phyloP scores from a whole-genome alignment of 83 land plant species.

The Picea engelmannii region DNA sequence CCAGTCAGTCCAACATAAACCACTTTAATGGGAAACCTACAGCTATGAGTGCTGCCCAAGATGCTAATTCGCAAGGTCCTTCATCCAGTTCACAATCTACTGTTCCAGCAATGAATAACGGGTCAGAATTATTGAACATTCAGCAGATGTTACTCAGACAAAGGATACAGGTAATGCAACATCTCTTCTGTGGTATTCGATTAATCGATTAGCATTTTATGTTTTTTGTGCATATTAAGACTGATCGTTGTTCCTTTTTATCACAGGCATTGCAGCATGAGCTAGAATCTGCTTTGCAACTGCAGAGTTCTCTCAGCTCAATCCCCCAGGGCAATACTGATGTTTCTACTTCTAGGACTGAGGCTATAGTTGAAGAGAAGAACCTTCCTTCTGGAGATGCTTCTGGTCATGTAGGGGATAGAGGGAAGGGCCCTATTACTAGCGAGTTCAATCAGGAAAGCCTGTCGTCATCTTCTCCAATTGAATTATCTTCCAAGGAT shows the following conservation, averaged over 20 bases:
- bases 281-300: constrained; percentile 13
- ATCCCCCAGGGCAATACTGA: neutral
- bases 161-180: constrained; percentile 8
- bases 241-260: neutral
- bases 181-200: neutral
- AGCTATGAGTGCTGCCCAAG: constrained; percentile 2
- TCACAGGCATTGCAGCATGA: constrained; percentile 12
- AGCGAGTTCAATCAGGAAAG: constrained; percentile 1
- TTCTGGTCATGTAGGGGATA: neutral
- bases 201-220: neutral
- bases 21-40: neutral
- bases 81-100: constrained; percentile 6
- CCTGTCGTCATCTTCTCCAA: neutral
- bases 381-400: neutral
- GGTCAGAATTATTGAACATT: neutral
- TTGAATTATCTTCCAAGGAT: neutral
- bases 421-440: constrained; percentile 2
- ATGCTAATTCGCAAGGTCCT: neutral
- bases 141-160: constrained; percentile 11
- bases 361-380: neutral
- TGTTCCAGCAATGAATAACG: neutral
- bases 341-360: neutral
- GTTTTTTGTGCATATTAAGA: neutral
- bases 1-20: neutral
- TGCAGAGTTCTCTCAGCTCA: neutral